Evolutionary conservation across 1,139 yeast species (phyloP), one percentile per base, ranked within the genome.

Genomic region (Blastobotrys proliferans): DNA sequence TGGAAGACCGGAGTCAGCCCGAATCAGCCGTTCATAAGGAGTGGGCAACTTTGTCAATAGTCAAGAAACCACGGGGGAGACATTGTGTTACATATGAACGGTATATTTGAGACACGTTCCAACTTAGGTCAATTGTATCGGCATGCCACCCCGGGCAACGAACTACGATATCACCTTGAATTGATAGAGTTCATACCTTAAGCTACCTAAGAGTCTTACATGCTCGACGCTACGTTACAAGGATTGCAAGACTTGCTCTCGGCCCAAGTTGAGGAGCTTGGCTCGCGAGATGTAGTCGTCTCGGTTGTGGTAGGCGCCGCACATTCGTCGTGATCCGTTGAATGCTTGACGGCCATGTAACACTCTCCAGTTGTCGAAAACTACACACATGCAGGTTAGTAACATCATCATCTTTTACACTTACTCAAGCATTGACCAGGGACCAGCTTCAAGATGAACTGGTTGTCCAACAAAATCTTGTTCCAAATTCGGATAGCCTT

Each of bases 351-450:
- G 72, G 21, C 84, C 81, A 58, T 83, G 92, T 62, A 83, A 69
- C 36, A 81, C 81, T 52, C 92, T 64, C 90, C 90, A 82, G 60
- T 83, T 83, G 57, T 83, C 88, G 57, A 83, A 82, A 39, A 83
- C 26, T 24, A 24, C 8, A 24, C 11, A n/a, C 26, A 24, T 9
- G 11, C 8, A 11, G 44, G 29, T 26, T 28, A 24, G 26, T 24
- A 38, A 24, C 19, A n/a, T 19, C 16, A 4, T 13, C 31, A 8
- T 24, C 11, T 24, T 24, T 24, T 11, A 24, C 8, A 24, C 26
- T 24, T 24, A 24, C 26, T 76, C 52, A 82, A 64, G 43, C 81
- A 77, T 54, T 77, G 81, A 2, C 88, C 90, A 0, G 90, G 90
- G 42, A 64, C 68, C 56, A 83, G 70, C 54, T 73, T 80, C 59